Evolutionary conservation across 306 rosid genomes (phyloP).

Genomic region (Dryas drummondii): DNA sequence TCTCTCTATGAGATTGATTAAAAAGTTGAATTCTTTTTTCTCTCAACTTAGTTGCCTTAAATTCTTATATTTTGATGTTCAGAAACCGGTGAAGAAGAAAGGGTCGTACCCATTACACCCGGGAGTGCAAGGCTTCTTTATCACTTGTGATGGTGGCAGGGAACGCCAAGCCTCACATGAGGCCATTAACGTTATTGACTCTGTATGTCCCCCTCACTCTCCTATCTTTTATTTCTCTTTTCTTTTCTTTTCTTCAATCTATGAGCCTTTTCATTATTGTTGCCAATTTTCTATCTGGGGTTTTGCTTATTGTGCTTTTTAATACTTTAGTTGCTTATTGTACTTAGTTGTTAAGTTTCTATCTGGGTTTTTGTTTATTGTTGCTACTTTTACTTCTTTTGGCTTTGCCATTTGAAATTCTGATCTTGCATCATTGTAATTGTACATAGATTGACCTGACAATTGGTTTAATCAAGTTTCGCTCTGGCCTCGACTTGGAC

Average conservation of each 20-base stretch:
- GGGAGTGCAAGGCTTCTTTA: slow-evolving; percentile 87
- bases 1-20: not conserved
- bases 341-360: not conserved
- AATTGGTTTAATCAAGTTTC: too few species aligned
- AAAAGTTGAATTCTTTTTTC: not conserved
- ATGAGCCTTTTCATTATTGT: not conserved
- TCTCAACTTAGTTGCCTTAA: not conserved
- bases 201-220: slow-evolving; percentile 38
- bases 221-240: not conserved
- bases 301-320: not conserved
- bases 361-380: not conserved
- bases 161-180: slow-evolving; percentile 88
- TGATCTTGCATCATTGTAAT: not conserved
- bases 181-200: slow-evolving; percentile 85
- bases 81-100: slow-evolving; percentile 85
- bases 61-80: slow-evolving; percentile 20
- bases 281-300: slow-evolving; percentile 2
- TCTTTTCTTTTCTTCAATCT: not conserved
- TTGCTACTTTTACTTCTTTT: not conserved
- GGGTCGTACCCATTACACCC: slow-evolving; percentile 84
- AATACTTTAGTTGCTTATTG: not conserved
- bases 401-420: not conserved
- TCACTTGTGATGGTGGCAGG: slow-evolving; percentile 96
- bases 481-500: too few species aligned
- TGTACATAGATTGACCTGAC: not conserved